Evolutionary conservation across 1,139 yeast genomes (phyloP).

Genomic region (Lodderomyces parapsilosis): DNA sequence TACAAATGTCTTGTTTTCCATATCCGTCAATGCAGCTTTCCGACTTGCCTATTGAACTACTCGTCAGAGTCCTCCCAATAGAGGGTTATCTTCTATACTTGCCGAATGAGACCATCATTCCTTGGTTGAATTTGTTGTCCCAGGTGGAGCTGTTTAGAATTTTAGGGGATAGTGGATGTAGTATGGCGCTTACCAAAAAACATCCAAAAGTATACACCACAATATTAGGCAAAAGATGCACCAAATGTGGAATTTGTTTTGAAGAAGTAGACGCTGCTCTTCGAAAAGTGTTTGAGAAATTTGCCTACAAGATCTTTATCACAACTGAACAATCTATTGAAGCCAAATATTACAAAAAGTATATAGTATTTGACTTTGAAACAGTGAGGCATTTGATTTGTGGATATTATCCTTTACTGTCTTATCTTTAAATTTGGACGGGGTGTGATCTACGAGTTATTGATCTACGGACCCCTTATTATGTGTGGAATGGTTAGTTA

Average conservation of each 20-base stretch:
- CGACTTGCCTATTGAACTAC: neutral
- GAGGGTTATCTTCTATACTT: neutral
- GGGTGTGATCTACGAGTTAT: neutral
- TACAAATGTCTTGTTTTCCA: neutral
- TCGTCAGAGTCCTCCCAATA: neutral
- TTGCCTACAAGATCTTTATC: neutral
- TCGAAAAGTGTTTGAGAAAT: neutral
- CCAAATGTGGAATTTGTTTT: neutral
- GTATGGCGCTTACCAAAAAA: neutral
- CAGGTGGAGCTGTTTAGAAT: neutral
- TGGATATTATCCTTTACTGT: neutral
- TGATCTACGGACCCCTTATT: neutral
- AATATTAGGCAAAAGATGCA: neutral
- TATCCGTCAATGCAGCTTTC: neutral
- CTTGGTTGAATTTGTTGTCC: neutral
- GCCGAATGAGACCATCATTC: neutral
- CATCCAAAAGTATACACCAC: neutral
- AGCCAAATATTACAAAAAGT: neutral
- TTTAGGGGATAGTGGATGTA: neutral
- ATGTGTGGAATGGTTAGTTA: too few relatives aligned
- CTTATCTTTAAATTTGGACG: neutral
- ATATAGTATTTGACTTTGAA: neutral
- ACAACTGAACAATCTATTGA: neutral
- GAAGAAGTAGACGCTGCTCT: neutral
- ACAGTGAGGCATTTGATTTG: neutral